Base-by-base conservation (phyloP, 23 red algal genomes). In the Gracilaria domingensis region DNA sequence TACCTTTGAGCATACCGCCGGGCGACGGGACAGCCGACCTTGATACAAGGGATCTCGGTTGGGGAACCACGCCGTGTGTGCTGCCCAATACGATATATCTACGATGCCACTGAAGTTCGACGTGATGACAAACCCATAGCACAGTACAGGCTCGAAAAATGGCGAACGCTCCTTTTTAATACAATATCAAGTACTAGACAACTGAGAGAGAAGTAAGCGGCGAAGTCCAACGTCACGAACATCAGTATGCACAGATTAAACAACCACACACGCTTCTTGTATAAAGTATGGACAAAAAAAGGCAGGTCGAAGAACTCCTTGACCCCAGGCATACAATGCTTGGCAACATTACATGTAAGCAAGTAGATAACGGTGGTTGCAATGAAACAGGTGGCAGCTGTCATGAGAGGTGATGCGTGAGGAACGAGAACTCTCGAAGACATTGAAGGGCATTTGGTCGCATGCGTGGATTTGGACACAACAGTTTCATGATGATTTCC, bases 381-480 rank as follows among this genome's bases (percentile, higher is more conserved):
- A 62, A 69, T 37, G 32, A 17, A 36, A 5, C 28, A 36, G 33
- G 8, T 20, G 12, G 30, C 36, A 2, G 8, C 9, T 69, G 72
- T 77, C 42, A 77, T 77, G 72, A 14, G 26, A 25, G 26, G 7
- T 45, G 25, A 50, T 82, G 79, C 37, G 65, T 54, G 4, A 87
- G 45, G 54, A 87, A 87, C 3, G 84, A 38, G 50, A 45, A 60
- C 50, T 87, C 84, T n/a, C 67, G 65, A 2, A 87, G 33, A 62
- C 84, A 87, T 39, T 87, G 84, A 18, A 87, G 34, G 3, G 84
- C 67, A 32, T 76, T 87, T 32, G 84, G 84, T 57, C 84, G 44
- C 84, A 87, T 87, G 29, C 84, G 65, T 4, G 84, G 84, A 54
- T 87, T 87, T 29, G 84, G 84, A 75, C 84, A 87, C 17, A 87